Evolutionary conservation across 441 rosid genomes (phyloP), one percentile per base, ranked within the genome.

Genomic region (Gossypium laxum): DNA sequence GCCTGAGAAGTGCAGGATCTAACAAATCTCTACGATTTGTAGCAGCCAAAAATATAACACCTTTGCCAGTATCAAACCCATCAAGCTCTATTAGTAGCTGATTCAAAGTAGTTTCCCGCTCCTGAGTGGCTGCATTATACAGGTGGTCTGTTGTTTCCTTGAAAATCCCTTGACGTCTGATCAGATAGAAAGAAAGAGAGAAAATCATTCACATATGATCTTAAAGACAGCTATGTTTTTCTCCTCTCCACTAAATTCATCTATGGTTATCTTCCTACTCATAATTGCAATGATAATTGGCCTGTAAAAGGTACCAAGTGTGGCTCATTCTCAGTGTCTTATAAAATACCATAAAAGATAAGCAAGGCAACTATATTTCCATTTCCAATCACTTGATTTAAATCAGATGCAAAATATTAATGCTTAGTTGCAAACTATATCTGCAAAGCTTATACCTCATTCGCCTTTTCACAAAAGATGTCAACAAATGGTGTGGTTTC

Each of bases 51-150:
- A 93, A 93, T 81, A 93, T 93, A 70, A 93, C 98, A 76, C 98
- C 98, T 87, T 93, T 93, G 57, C 98, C 98, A 10, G 97, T 93
- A 78, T 93, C 98, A 82, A 93, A 93, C 59, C 98, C 98, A 84
- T 93, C 98, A 75, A 93, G 98, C 84, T 91, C 98, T 76, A 93
- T 93, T 75, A 91, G 85, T 48, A 93, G 87, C 86, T 93, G 98
- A 79, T 93, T 93, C 87, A 93, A 82, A 41, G 98, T 89, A 28
- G 98, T 93, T 87, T 93, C 98, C 79, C 97, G 87, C 81, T 93
- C 97, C 78, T 91, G 97, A 60, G 97, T 93, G 66, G 97, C 97
- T 61, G 97, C 96, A 83, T 91, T 93, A 78, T 91, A 91, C 65
- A 86, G 84, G 72, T 86, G 87, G 70, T 93, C 93, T 0, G 87